phyloP scores from a whole-genome alignment of 805 yeast genomes.

The Osmozyma mogii region DNA sequence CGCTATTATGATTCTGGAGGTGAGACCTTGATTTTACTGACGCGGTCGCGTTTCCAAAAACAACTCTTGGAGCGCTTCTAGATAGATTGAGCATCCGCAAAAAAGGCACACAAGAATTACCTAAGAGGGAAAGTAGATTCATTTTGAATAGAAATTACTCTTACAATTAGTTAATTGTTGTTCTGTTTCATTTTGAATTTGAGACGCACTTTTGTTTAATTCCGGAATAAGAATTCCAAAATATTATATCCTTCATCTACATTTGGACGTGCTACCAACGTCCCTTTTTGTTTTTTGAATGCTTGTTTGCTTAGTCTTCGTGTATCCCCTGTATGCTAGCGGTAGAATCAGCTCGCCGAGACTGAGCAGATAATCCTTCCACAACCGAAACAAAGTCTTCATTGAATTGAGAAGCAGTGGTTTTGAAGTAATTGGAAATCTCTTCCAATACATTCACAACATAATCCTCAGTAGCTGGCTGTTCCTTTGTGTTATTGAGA shows the following conservation, averaged over 20 bases:
- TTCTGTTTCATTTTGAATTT: too few species aligned
- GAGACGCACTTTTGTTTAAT: too few species aligned
- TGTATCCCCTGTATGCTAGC: conserved; percentile 8
- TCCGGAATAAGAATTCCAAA: too few species aligned
- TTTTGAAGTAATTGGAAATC: conserved; percentile 4
- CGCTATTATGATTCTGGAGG: background rate
- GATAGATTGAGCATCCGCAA: too few species aligned
- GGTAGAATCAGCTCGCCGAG: conserved; percentile 7
- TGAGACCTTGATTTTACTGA: background rate
- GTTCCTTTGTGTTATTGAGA: background rate
- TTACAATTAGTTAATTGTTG: too few species aligned
- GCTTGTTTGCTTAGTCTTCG: background rate
- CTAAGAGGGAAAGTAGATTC: too few species aligned
- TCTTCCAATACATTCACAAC: conserved; percentile 7
- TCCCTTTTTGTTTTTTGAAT: background rate
- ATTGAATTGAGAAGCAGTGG: conserved; percentile 9
- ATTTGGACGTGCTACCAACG: too few species aligned
- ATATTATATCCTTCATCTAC: too few species aligned
- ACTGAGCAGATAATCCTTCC: conserved; percentile 2
- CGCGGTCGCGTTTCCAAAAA: too few species aligned
- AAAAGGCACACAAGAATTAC: background rate
- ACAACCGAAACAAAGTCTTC: conserved; percentile 11
- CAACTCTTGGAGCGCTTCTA: too few species aligned
- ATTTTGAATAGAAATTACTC: too few species aligned
- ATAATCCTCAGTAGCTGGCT: conserved; percentile 4